Percentiles rank a stretch among this genome's conserved stretches.
phyloP scores from a whole-genome alignment of 2,329 filamentous ascomycete genomes.

The Hymenoscyphus albidus region DNA sequence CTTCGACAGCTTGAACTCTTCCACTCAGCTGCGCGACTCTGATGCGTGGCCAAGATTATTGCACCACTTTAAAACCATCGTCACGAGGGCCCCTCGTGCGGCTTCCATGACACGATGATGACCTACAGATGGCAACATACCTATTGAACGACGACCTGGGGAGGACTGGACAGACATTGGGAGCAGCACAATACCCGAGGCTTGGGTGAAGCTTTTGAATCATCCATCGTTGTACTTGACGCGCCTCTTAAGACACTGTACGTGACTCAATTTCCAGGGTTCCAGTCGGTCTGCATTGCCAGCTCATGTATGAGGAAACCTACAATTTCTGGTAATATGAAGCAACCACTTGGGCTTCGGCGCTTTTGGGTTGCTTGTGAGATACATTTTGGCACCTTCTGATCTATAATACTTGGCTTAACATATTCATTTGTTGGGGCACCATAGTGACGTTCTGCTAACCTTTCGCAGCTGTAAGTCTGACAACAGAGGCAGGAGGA shows the following conservation, averaged over 20 bases:
- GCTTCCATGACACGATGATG: constrained; percentile 65
- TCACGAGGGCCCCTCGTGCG: constrained; percentile 61
- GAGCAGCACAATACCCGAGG: not conserved
- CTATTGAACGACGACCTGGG: not conserved
- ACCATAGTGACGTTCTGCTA: not conserved
- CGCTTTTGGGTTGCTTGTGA: constrained; percentile 47
- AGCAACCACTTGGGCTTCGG: constrained; percentile 43
- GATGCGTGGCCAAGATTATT: constrained; percentile 66
- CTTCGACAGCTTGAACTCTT: constrained; percentile 57
- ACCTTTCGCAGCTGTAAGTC: not conserved
- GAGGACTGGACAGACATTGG: not conserved
- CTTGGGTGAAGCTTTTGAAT: not conserved
- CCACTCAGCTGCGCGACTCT: constrained; percentile 65
- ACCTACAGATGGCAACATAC: constrained; percentile 61
- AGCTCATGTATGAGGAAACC: constrained; percentile 30
- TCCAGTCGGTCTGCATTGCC: not conserved
- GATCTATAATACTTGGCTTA: not conserved
- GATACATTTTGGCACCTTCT: constrained; percentile 32
- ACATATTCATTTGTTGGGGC: not conserved
- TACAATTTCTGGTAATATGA: constrained; percentile 48
- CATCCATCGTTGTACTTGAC: not conserved
- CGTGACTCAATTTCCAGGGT: constrained; percentile 10
- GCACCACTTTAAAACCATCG: constrained; percentile 78
- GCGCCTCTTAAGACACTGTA: constrained; percentile 9
- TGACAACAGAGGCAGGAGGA: not conserved